Evolutionary conservation across 2,329 filamentous ascomycete species (phyloP).

Genomic region (Diaporthe amygdali): DNA sequence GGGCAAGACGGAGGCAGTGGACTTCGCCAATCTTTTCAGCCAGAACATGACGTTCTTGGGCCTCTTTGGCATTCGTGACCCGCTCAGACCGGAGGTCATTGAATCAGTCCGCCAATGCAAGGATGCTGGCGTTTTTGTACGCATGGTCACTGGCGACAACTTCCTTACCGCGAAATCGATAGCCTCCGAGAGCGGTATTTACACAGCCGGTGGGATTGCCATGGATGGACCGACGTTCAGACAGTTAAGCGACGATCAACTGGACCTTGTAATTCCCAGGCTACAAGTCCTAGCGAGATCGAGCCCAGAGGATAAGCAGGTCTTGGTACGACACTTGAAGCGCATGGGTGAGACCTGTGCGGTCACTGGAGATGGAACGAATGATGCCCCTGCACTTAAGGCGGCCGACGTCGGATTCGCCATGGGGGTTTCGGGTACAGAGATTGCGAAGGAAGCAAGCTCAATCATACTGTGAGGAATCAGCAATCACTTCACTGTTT

Average conservation of each 20-base stretch:
- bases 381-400: slow-evolving; percentile 65
- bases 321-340: slow-evolving; percentile 54
- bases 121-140: slow-evolving; percentile 66
- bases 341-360: slow-evolving; percentile 42
- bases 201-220: slow-evolving; percentile 49
- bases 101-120: slow-evolving; percentile 66
- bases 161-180: slow-evolving; percentile 69
- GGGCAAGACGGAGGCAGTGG: slow-evolving; percentile 41
- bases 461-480: slow-evolving; percentile 52
- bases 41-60: slow-evolving; percentile 19
- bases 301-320: slow-evolving; percentile 57
- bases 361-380: slow-evolving; percentile 67
- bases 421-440: slow-evolving; percentile 66
- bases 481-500: not conserved
- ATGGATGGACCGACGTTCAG: slow-evolving; percentile 66
- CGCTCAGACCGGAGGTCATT: slow-evolving; percentile 65
- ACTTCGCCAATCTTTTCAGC: slow-evolving; percentile 10
- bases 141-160: slow-evolving; percentile 75
- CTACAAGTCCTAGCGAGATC: slow-evolving; percentile 59
- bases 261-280: slow-evolving; percentile 55
- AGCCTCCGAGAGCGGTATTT: slow-evolving; percentile 58
- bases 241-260: slow-evolving; percentile 50
- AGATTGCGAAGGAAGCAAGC: slow-evolving; percentile 67
- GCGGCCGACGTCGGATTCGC: slow-evolving; percentile 68
- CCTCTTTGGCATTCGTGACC: slow-evolving; percentile 50